phyloP scores from a whole-genome alignment of 2,329 filamentous ascomycete species.

The Fusarium robinianum region DNA sequence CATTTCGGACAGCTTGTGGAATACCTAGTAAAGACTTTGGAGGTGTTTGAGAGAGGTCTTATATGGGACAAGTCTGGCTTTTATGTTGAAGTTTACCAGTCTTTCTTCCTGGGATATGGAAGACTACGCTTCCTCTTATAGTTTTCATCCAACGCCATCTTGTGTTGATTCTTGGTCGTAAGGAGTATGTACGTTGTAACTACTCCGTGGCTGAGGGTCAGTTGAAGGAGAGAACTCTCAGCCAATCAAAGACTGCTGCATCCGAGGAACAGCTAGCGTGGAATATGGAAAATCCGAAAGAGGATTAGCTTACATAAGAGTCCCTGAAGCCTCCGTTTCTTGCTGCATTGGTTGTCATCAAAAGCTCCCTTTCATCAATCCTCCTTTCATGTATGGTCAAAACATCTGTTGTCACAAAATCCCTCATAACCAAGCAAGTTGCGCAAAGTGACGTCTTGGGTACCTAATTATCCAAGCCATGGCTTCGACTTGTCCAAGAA shows the following conservation, averaged over 20 bases:
- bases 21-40: not conserved
- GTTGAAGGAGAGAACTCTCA: not conserved
- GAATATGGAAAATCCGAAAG: constrained; percentile 6
- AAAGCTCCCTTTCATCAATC: not conserved
- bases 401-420: no score
- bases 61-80: not conserved
- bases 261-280: constrained; percentile 37
- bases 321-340: not conserved
- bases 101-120: not conserved
- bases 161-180: not conserved
- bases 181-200: no score
- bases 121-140: constrained; percentile 10
- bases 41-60: not conserved
- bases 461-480: not conserved
- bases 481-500: not conserved
- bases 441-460: no score
- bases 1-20: constrained; percentile 29
- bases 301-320: constrained; percentile 25
- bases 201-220: no score
- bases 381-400: no score
- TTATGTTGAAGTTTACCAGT: not conserved
- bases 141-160: not conserved
- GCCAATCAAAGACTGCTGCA: constrained; percentile 37
- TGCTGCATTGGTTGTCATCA: not conserved
- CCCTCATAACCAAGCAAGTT: not conserved